A percentile compares a stretch with the other conserved stretches of the same genome.
Conservation (phyloP, 306 rosid genomes). For the Castanea mollissima region DNA sequence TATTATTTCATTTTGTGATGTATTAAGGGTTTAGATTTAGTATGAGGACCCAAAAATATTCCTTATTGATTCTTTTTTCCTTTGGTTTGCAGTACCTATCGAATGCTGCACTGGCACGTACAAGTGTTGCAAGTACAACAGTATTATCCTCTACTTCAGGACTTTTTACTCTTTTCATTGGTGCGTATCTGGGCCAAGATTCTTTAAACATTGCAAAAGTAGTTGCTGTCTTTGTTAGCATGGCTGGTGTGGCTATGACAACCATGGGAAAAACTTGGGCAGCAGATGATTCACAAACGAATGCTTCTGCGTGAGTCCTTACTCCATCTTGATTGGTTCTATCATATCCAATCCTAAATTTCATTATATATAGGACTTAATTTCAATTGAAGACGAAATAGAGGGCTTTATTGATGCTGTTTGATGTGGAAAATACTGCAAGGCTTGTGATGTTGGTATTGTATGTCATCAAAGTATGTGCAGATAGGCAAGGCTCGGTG, state of each 20-base stretch:
- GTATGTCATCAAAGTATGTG: background rate
- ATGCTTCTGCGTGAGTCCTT: constrained; percentile 53
- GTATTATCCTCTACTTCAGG: constrained; percentile 98
- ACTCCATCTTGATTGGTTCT: constrained; percentile 11
- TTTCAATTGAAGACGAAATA: background rate
- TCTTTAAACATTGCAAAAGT: constrained; percentile 74
- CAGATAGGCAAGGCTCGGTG: background rate
- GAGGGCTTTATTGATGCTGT: constrained; percentile 2
- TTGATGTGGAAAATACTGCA: background rate
- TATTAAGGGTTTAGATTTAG: background rate
- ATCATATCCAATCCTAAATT: background rate
- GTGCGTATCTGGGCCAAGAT: constrained; percentile 85
- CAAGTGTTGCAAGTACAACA: constrained; percentile 98
- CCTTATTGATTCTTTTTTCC: background rate
- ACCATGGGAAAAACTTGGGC: constrained; percentile 98
- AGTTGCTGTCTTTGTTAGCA: constrained; percentile 88
- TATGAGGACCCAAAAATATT: constrained; percentile 2
- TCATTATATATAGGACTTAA: background rate
- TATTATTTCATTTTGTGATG: background rate
- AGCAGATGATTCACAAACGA: constrained; percentile 57
- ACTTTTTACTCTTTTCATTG: constrained; percentile 93
- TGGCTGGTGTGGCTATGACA: constrained; percentile 96
- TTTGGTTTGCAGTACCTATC: constrained; percentile 77
- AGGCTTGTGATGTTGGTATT: background rate
- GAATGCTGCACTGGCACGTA: constrained; percentile 97